These are phyloP conservation scores for Hemileia vastatrix DNA, from an alignment of 1,284 basidiomycete genomes.

Conservation along the genomic window DNA sequence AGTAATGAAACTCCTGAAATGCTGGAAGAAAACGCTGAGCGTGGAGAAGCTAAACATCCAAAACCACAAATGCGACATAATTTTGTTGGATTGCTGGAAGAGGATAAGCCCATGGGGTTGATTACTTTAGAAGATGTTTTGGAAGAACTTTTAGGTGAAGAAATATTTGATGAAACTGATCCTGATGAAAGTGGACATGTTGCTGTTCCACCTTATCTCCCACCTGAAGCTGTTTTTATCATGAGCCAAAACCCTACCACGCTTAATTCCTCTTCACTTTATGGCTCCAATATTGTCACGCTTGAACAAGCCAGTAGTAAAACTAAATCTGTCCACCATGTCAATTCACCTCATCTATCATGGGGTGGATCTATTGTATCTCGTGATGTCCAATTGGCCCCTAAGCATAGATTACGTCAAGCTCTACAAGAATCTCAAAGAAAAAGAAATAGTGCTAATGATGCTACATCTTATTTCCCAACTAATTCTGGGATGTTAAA, in stretches of 20 bases:
- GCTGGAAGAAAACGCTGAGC: not conserved
- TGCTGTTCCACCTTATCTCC: slow-evolving; percentile 13
- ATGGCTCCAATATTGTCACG: not conserved
- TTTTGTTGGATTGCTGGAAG: not conserved
- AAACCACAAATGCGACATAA: slow-evolving; percentile 7
- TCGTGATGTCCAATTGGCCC: too few species aligned
- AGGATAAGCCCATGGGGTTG: slow-evolving; percentile 61
- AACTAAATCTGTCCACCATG: too few species aligned
- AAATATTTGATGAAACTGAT: slow-evolving; percentile 65
- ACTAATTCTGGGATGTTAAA: too few species aligned
- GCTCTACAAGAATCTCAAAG: too few species aligned
- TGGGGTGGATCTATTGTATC: too few species aligned
- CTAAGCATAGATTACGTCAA: too few species aligned
- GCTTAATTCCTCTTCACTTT: not conserved
- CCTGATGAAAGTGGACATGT: slow-evolving; percentile 11
- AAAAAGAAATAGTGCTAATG: too few species aligned
- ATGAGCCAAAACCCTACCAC: not conserved
- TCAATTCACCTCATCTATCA: too few species aligned
- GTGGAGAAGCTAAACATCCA: too few species aligned
- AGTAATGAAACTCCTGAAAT: not conserved
- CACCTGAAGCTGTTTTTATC: slow-evolving; percentile 18
- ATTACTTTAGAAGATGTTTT: slow-evolving; percentile 87
- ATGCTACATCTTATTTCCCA: too few species aligned
- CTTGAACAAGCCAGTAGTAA: too few species aligned
- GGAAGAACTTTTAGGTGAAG: slow-evolving; percentile 82